phyloP scores from a whole-genome alignment of 345 rosid species.

The Ailanthus altissimus region DNA sequence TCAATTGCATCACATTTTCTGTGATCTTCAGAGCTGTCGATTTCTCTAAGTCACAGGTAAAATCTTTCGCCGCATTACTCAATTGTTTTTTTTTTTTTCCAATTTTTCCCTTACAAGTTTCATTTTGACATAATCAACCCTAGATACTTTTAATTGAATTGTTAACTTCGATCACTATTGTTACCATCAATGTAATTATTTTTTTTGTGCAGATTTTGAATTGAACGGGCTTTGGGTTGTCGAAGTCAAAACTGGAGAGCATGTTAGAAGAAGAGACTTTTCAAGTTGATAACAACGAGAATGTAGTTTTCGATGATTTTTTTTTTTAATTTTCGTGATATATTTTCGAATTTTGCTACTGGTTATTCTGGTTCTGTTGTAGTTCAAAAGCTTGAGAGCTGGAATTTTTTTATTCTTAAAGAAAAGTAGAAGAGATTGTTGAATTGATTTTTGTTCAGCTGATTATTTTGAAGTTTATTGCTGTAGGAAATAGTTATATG shows the following conservation, averaged over 20 bases:
- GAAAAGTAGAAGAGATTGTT: background rate
- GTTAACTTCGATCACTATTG: background rate
- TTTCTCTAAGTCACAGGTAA: background rate
- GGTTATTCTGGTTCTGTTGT: background rate
- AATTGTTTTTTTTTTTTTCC: background rate
- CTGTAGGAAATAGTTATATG: background rate
- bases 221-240: conserved; percentile 9
- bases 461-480: background rate
- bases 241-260: conserved; percentile 21
- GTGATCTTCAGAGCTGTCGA: conserved; percentile 4
- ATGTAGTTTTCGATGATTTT: conserved; percentile 45
- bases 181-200: conserved; percentile 19
- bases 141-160: background rate
- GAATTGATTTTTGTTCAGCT: background rate
- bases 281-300: conserved; percentile 47
- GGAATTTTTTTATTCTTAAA: background rate
- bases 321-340: background rate
- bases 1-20: background rate
- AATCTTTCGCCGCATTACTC: background rate
- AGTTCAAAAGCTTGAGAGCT: background rate
- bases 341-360: background rate
- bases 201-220: conserved; percentile 10
- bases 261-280: conserved; percentile 58
- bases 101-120: background rate
- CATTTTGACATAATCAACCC: background rate